Evolutionary conservation across 257 asterid genomes (phyloP).

Genomic region (Linderniella brevidens): DNA sequence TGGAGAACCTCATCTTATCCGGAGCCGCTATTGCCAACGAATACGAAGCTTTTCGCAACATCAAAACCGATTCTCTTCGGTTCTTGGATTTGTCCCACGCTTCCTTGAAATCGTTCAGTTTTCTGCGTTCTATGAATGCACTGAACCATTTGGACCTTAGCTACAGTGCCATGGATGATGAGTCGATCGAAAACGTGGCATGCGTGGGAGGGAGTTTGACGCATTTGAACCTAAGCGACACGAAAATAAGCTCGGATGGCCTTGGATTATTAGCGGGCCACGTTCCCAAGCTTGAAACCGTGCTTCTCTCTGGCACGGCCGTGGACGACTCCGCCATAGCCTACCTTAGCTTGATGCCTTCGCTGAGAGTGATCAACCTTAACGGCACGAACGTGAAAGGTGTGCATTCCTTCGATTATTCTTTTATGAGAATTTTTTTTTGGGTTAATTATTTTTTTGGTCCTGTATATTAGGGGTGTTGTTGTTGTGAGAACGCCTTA

Average conservation of each 20-base stretch:
- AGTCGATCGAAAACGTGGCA: slow-evolving; percentile 35
- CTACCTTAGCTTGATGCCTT: slow-evolving; percentile 54
- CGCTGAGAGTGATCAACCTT: slow-evolving; percentile 44
- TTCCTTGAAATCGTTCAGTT: slow-evolving; percentile 27
- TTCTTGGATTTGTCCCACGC: slow-evolving; percentile 57
- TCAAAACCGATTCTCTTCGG: slow-evolving; percentile 30
- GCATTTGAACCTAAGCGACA: slow-evolving; percentile 48
- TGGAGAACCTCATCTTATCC: slow-evolving; percentile 42
- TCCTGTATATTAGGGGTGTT: no score
- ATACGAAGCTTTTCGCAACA: slow-evolving; percentile 29
- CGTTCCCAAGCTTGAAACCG: slow-evolving; percentile 63
- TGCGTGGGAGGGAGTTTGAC: slow-evolving; percentile 38
- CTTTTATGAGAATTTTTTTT: not conserved
- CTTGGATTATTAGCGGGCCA: slow-evolving; percentile 50
- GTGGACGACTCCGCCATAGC: slow-evolving; percentile 43
- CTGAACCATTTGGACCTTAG: slow-evolving; percentile 56
- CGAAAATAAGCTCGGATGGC: slow-evolving; percentile 60
- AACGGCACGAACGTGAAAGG: slow-evolving; percentile 62
- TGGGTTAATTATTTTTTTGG: no score
- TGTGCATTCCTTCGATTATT: slow-evolving; percentile 9
- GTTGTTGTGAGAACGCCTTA: no score
- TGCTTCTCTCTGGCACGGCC: slow-evolving; percentile 40
- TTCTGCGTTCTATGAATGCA: slow-evolving; percentile 41
- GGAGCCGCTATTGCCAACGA: slow-evolving; percentile 38
- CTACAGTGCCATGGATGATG: slow-evolving; percentile 29